Evolutionary conservation across 768 basidiomycete species (phyloP), one percentile per base, ranked within the genome.

Genomic region (Trametes maxima): DNA sequence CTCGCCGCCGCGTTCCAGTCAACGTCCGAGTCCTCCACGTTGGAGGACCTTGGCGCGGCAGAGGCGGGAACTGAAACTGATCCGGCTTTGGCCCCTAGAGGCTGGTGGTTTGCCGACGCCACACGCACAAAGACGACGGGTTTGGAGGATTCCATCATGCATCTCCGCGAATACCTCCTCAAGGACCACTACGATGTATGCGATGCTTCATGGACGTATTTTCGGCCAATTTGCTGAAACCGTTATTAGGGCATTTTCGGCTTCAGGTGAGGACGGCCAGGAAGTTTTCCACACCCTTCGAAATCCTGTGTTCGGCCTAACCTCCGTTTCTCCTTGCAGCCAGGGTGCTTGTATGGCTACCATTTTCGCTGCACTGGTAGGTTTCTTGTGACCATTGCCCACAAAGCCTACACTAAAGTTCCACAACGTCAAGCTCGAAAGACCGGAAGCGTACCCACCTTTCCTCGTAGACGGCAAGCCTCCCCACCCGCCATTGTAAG

Each of bases 271-370:
- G 73, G 59, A 60, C 13, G 17, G 16, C 28, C 24, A 33, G 25
- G 25, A 49, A 33, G 25, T 10, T 13, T 44, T 63, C 39, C 22
- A 22, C 6, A 43, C n/a, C 21, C 16, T 5, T 25, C 22, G 37
- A 35, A 28, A 19, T 17, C 11, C 2, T 24, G 28, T 36, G 16
- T 33, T 54, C 36, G 13, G 46, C 17, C 25, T 57, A 28, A 45
- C 51, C 63, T 49, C 12, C 14, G n/a, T 17, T 33, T 33, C n/a
- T 5, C 19, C 12, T 6, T 8, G 14, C 46, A 90, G 89, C 62
- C 92, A 94, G 75, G 92, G 92, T 16, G 92, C 89, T 16, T 85
- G 83, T 4, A 80, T 92, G 74, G 92, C 89, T 35, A 87, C 83
- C 10, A 68, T 92, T 37, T 76, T 92, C 22, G 74, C 87, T 28